Conservation (phyloP, 192 early-diverging fungal genomes). For the Coemansia sp. region DNA sequence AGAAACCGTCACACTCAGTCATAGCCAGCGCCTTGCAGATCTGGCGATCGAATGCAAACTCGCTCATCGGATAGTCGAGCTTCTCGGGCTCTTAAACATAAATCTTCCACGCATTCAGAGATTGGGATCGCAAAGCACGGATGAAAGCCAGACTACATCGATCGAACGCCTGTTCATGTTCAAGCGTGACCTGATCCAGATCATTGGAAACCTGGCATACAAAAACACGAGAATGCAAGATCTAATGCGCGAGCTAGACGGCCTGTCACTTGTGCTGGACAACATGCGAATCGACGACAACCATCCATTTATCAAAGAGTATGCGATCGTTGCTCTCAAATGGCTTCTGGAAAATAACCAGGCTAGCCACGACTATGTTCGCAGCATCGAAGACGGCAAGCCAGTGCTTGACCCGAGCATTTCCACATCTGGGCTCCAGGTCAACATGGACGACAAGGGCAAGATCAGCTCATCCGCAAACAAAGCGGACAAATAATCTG, state of each 20-base stretch:
- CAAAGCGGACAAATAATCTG: not conserved
- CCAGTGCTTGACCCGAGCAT: conserved; percentile 14
- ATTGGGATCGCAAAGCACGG: not conserved
- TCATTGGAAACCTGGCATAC: conserved; percentile 40
- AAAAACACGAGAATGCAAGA: conserved; percentile 28
- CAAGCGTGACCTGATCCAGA: conserved; percentile 44
- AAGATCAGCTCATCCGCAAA: not conserved
- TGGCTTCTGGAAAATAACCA: conserved; percentile 34
- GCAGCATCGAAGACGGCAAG: conserved; percentile 22
- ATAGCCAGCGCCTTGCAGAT: conserved; percentile 1
- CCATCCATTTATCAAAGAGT: conserved; percentile 52
- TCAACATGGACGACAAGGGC: not conserved
- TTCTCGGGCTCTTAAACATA: conserved; percentile 37
- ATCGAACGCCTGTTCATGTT: conserved; percentile 39
- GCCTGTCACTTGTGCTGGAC: conserved; percentile 45
- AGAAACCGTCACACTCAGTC: conserved; percentile 19
- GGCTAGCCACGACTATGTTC: conserved; percentile 37
- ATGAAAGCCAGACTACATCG: not conserved
- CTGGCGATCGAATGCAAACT: conserved; percentile 12
- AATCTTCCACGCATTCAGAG: conserved; percentile 34
- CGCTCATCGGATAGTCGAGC: conserved; percentile 9
- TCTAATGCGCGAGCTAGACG: conserved; percentile 37
- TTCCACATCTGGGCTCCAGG: conserved; percentile 11
- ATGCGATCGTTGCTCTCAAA: conserved; percentile 43
- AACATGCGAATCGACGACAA: conserved; percentile 52